Evolutionary conservation across 2,329 filamentous ascomycete species (phyloP), one percentile per base, ranked within the genome.

Genomic region (Arthrobotrys pseudoclavata): DNA sequence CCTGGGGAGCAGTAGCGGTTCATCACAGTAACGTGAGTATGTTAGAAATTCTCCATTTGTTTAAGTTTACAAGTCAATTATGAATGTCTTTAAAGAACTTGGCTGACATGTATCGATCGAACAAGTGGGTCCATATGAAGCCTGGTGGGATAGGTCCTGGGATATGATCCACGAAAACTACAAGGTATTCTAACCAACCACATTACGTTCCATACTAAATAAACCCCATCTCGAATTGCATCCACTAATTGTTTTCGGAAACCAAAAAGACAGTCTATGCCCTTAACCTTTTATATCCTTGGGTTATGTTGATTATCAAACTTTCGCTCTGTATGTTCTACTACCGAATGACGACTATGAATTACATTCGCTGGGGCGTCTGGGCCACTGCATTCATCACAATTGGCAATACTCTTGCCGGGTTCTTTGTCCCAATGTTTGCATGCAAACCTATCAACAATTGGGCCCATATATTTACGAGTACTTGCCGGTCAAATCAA

Each of bases 61-160:
- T 12, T 13, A 5, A 15, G 15, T 5, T 3, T 40, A 15, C 15
- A 2, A 15, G 31, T 40, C 10, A 40, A 13, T 3, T 40, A 13
- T 3, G 5, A 40, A 3, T 13, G 12, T 40, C 13, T 5, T 15
- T 15, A 12, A 40, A 15, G 7, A 15, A 3, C 12, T n/a, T 3
- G 4, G 5, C 13, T 40, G 12, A 40, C 37, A 31, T 15, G 5
- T 13, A 13, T 24, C 7, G 45, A 3, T 26, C 31, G 0, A 1
- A 12, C 18, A 47, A 64, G 60, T 57, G 7, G 69, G 69, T 7
- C 42, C 5, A 2, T 66, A 62, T 22, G 9, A 15, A 6, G 26
- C 13, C 15, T 64, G 40, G 24, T 72, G 47, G n/a, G 69, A 72
- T 24, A 57, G 22, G 47, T n/a, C 48, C 4, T 72, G 69, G 69